Conservation (phyloP, 2,329 filamentous ascomycete species). For the Lasiodiplodia citricola region DNA sequence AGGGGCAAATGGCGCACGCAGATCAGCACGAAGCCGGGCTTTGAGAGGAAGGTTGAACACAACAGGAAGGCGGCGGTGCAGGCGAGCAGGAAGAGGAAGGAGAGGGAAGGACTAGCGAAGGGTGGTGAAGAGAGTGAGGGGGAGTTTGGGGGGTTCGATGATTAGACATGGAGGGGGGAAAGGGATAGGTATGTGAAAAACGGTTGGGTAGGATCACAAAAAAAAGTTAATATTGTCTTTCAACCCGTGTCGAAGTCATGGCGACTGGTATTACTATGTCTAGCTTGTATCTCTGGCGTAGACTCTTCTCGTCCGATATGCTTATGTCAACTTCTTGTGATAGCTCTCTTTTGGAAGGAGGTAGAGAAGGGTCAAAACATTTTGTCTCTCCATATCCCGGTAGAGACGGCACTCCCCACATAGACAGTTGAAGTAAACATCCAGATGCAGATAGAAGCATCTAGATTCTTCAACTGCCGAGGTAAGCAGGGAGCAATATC, state of each 20-base stretch:
- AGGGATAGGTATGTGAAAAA: too few species aligned
- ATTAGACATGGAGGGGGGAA: conserved; percentile 10
- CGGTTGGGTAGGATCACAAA: not conserved
- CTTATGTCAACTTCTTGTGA: not conserved
- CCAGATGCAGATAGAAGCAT: not conserved
- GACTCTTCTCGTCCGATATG: not conserved
- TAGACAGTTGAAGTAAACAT: not conserved
- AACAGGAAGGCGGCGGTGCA: conserved; percentile 61
- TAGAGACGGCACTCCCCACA: not conserved
- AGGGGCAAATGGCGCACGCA: conserved; percentile 48
- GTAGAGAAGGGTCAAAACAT: not conserved
- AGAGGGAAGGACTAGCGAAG: conserved; percentile 18
- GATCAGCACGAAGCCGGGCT: conserved; percentile 85
- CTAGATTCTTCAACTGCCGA: not conserved
- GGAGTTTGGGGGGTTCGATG: conserved; percentile 51
- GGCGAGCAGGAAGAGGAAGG: conserved; percentile 42
- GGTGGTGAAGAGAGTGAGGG: conserved; percentile 35
- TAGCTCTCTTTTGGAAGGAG: not conserved
- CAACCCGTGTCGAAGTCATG: not conserved
- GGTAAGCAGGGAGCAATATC: not conserved
- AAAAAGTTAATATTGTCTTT: not conserved
- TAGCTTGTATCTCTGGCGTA: not conserved
- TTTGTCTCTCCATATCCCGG: not conserved
- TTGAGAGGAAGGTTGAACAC: conserved; percentile 71
- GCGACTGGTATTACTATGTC: not conserved